Evolutionary conservation across 768 basidiomycete genomes (phyloP), one percentile per base, ranked within the genome.

Genomic region (Lactifluus rugatus): DNA sequence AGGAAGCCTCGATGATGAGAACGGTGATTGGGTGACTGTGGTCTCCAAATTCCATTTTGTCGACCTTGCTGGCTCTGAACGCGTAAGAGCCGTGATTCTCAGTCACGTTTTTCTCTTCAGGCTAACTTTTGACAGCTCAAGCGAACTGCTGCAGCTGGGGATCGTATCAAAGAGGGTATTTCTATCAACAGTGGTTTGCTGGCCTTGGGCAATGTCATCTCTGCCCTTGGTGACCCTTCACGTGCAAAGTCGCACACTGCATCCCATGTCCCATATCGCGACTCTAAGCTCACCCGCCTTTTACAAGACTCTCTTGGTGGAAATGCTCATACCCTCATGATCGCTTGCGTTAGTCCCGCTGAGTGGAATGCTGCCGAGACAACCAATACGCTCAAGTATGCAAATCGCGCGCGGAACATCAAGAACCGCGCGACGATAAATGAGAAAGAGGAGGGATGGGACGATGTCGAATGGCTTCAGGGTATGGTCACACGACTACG

Each of bases 41-140:
- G 83, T 87, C 37, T 93, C 91, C 47, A 99, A 99, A 69, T 97
- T 98, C 73, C 94, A 99, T 71, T 97, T 97, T 64, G 96, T 99
- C 26, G 96, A 99, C 74, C 73, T 99, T 67, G 96, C 96, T 26
- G 96, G 96, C 39, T 94, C 91, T 41, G 96, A 99, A 75, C 76
- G 96, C 66, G 89, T 93, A 70, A 69, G 85, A 74, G 25, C 6
- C 23, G 16, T 39, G 10, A 50, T 26, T 6, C 42, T 36, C 56
- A 52, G 37, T 47, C 26, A 9, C 28, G 7, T 56, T 57, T n/a
- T 6, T 36, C 36, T 46, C 21, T 9, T 57, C 17, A 41, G 21
- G 21, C 61, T 49, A 47, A 56, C 57, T 58, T 53, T 68, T 59
- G 64, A 42, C 65, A 93, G 89, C 78, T 99, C 48, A 99, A 99